A percentile compares a stretch with the other conserved stretches of the same genome.
phyloP scores from a whole-genome alignment of 306 rosid species.

The Echinosophora koreensis region DNA sequence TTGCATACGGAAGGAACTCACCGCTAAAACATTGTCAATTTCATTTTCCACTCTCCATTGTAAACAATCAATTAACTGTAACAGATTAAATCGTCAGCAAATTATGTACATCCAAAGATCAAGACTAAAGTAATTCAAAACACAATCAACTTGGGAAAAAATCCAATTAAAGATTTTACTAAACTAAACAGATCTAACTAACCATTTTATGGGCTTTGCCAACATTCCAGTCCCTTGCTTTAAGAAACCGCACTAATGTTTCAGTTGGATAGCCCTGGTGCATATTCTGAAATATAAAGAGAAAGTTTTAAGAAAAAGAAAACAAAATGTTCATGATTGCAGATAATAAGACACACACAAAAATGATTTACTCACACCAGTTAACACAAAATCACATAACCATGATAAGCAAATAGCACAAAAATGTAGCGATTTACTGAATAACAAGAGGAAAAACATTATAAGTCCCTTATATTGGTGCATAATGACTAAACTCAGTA shows the following conservation, averaged over 20 bases:
- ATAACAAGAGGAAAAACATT: neutral
- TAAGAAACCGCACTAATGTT: constrained; percentile 79
- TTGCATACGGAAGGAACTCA: constrained; percentile 58
- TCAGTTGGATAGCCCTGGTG: constrained; percentile 81
- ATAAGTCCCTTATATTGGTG: constrained; percentile 7
- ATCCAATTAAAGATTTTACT: neutral
- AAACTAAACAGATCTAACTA: constrained; percentile 45
- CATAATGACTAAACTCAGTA: constrained; percentile 28
- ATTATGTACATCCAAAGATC: constrained; percentile 39
- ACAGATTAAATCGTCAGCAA: constrained; percentile 47
- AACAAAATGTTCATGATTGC: constrained; percentile 2
- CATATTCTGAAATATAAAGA: constrained; percentile 70
- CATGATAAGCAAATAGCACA: neutral
- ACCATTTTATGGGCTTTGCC: constrained; percentile 95
- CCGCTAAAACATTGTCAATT: constrained; percentile 79
- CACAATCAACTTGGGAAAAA: constrained; percentile 22
- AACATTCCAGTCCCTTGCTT: constrained; percentile 88
- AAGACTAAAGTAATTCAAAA: constrained; percentile 16
- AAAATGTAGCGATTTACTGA: constrained; percentile 3
- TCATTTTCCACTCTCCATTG: constrained; percentile 89
- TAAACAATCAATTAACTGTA: constrained; percentile 86
- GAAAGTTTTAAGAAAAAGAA: constrained; percentile 23
- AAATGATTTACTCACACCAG: neutral
- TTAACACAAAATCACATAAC: constrained; percentile 27
- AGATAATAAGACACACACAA: neutral